Evolutionary conservation across 306 rosid species (phyloP), one percentile per base, ranked within the genome.

Genomic region (Mucuna pruriens): DNA sequence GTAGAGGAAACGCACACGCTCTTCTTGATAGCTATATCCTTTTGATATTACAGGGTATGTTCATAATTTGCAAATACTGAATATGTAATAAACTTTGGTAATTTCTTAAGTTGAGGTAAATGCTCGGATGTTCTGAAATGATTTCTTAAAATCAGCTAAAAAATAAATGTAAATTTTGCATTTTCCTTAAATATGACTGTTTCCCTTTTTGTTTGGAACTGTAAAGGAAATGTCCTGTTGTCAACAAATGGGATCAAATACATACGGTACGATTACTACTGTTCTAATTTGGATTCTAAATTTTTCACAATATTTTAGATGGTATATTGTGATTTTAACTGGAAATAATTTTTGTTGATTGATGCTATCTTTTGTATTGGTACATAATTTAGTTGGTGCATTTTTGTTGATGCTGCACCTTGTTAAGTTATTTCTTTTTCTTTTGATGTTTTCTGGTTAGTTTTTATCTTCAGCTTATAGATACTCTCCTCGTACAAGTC

Each of bases 141-240:
- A 62, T 71, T 46, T 39, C 51, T 15, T 63, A 62, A 80, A 71
- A 58, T 60, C 52, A 45, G 29, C 74, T 34, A 45, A 46, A 61
- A 57, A 26, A 58, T 9, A 6, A 2, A 1, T 26, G 9, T 12
- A 11, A n/a, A n/a, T 16, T 40, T 54, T 45, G 16, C 8, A n/a
- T 74, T 36, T 45, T 11, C 36, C 68, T 5, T 17, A 55, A 67
- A n/a, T 44, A 19, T 33, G 61, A 12, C 19, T 7, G 63, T 17
- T 80, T 9, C 26, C 4, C 23, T 60, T 20, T 51, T 80, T 44
- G 49, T 42, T 80, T 45, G 64, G 60, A 69, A 45, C 31, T 25
- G 19, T 33, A 33, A 12, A 52, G 6, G 25, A 54, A 64, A 33
- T 71, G 48, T 9, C 17, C 78, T 29, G 63, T 58, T 71, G 44